A percentile compares a stretch with the other conserved stretches of the same genome.
Evolutionary conservation across 257 asterid species (phyloP).

Genomic region (Anisodus acutangulus): DNA sequence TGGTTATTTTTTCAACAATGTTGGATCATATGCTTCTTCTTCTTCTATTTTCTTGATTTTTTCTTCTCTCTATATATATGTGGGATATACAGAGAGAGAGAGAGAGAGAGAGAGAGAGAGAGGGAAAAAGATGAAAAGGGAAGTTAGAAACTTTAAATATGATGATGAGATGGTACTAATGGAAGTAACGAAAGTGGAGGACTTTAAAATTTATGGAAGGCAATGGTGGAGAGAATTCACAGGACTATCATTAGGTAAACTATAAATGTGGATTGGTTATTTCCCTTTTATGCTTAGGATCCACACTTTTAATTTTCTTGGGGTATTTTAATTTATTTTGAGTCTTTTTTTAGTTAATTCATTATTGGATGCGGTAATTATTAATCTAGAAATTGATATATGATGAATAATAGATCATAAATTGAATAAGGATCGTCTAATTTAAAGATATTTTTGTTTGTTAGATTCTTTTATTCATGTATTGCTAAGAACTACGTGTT

Average conservation of each 20-base stretch:
- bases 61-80: slow-evolving; percentile 39
- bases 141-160: neutral
- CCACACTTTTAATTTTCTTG: neutral
- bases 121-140: neutral
- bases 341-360: neutral
- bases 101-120: slow-evolving; percentile 36
- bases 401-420: neutral
- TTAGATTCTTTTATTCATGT: too few relatives aligned
- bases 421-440: neutral
- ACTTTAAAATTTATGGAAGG: neutral
- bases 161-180: neutral
- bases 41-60: neutral
- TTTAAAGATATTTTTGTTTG: too few relatives aligned
- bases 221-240: slow-evolving; percentile 20
- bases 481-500: too few relatives aligned
- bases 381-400: neutral
- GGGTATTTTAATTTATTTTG: neutral
- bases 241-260: slow-evolving; percentile 27
- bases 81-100: neutral
- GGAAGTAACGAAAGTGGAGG: neutral
- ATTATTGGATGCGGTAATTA: neutral
- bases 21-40: neutral
- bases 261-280: neutral
- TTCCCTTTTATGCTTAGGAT: neutral
- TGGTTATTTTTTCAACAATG: neutral